phyloP scores from a whole-genome alignment of 768 basidiomycete genomes.

The Fistulinella prunicolor region DNA sequence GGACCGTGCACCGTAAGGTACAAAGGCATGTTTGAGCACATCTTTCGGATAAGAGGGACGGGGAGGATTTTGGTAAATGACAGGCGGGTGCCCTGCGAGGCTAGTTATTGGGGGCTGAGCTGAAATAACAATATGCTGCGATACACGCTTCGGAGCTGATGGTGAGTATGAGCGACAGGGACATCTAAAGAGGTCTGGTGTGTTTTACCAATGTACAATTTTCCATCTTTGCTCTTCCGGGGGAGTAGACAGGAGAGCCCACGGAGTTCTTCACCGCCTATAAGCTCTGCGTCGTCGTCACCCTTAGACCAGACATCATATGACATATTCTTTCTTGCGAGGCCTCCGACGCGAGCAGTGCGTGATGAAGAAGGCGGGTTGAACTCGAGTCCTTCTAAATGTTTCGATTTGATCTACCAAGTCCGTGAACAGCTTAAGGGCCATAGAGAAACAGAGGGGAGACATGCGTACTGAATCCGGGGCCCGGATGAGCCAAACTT shows the following conservation, averaged over 20 bases:
- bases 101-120: conserved; percentile 42
- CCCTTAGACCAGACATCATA: conserved; percentile 70
- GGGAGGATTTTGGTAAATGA: conserved; percentile 47
- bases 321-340: conserved; percentile 51
- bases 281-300: conserved; percentile 31
- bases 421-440: not conserved
- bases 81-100: conserved; percentile 10
- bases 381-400: conserved; percentile 53
- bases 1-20: conserved; percentile 55
- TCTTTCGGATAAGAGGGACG: conserved; percentile 58
- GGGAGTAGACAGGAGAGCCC: conserved; percentile 63
- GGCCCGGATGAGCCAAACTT: conserved; percentile 69
- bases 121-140: conserved; percentile 56
- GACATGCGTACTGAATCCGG: conserved; percentile 58
- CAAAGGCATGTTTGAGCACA: conserved; percentile 58
- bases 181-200: not conserved
- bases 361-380: conserved; percentile 40
- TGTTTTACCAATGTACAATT: conserved; percentile 52
- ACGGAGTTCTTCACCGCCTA: conserved; percentile 64
- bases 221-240: conserved; percentile 56
- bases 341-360: conserved; percentile 43
- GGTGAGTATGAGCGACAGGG: conserved; percentile 38
- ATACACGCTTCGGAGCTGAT: conserved; percentile 56
- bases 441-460: not conserved
- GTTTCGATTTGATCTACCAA: conserved; percentile 60